phyloP scores from a whole-genome alignment of 768 basidiomycete species.

The Tulasnella sp. region DNA sequence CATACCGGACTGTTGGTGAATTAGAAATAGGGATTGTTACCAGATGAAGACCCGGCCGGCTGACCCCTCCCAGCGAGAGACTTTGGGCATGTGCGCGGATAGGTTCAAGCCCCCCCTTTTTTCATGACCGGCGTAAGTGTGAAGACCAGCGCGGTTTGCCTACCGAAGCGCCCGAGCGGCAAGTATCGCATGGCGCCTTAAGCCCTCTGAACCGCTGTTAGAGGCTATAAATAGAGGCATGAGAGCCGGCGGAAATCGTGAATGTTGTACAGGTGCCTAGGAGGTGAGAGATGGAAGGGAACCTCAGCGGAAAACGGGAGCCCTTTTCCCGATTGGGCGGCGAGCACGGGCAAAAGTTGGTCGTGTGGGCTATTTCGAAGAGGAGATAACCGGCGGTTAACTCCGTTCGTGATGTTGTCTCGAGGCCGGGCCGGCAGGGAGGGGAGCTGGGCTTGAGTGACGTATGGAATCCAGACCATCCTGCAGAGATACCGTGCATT shows the following conservation, averaged over 20 bases:
- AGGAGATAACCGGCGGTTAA: neutral
- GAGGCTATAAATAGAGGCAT: neutral
- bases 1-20: neutral
- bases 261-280: neutral
- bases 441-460: neutral
- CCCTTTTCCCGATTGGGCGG: neutral
- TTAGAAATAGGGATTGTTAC: neutral
- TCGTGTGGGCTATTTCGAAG: neutral
- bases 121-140: neutral
- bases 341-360: neutral
- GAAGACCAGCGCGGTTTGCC: neutral
- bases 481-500: neutral
- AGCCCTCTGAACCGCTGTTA: too few species aligned
- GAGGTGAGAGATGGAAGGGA: neutral
- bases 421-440: neutral
- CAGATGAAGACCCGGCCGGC: neutral
- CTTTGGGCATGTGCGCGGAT: neutral
- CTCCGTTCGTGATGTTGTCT: too few species aligned
- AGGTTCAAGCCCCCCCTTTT: neutral
- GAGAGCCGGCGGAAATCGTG: neutral
- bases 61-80: neutral
- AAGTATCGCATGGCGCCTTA: too few species aligned
- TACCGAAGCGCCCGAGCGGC: neutral
- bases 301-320: neutral
- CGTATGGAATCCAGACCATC: neutral